Conservation (phyloP, 108 stramenopile species). For the Skeletonema grethae region DNA sequence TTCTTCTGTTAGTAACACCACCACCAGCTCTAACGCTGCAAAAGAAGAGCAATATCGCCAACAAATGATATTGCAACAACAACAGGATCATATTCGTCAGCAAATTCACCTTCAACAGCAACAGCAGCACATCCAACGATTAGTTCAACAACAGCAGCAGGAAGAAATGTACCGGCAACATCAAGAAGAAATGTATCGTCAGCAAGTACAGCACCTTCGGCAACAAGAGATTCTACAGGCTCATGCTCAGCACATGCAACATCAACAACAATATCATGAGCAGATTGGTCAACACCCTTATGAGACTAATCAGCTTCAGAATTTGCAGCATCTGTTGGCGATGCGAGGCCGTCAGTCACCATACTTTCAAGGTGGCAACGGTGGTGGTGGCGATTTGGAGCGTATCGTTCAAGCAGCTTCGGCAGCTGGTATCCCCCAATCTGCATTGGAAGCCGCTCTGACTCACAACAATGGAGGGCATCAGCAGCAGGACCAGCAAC, state of each 20-base stretch:
- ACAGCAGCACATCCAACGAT: slow-evolving; percentile 17
- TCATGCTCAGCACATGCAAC: slow-evolving; percentile 36
- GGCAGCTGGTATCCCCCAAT: slow-evolving; percentile 24
- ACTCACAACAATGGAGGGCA: slow-evolving; percentile 7
- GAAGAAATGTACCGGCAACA: slow-evolving; percentile 21
- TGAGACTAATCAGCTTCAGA: slow-evolving; percentile 18
- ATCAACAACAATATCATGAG: slow-evolving; percentile 23
- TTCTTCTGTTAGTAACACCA: slow-evolving; percentile 2
- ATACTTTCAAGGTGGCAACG: slow-evolving; percentile 6
- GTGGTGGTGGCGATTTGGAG: slow-evolving; percentile 30
- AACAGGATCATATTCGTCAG: slow-evolving; percentile 22
- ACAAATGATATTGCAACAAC: slow-evolving; percentile 22
- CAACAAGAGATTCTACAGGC: slow-evolving; percentile 36
- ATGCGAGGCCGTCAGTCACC: slow-evolving; percentile 17
- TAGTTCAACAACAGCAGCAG: slow-evolving; percentile 25
- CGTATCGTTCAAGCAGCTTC: slow-evolving; percentile 31
- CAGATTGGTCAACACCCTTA: slow-evolving; percentile 33
- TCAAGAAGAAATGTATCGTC: slow-evolving; percentile 24
- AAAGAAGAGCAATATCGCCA: slow-evolving; percentile 37
- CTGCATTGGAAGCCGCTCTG: slow-evolving; percentile 28
- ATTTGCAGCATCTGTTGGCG: slow-evolving; percentile 26
- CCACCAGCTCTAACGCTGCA: neutral
- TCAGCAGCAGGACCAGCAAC: slow-evolving; percentile 14
- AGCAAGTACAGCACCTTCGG: slow-evolving; percentile 16
- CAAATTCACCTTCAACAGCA: slow-evolving; percentile 26